These are phyloP conservation scores for Sordariomycetes sp. DNA, from an alignment of 2,329 filamentous ascomycete species.

Conservation along the genomic window DNA sequence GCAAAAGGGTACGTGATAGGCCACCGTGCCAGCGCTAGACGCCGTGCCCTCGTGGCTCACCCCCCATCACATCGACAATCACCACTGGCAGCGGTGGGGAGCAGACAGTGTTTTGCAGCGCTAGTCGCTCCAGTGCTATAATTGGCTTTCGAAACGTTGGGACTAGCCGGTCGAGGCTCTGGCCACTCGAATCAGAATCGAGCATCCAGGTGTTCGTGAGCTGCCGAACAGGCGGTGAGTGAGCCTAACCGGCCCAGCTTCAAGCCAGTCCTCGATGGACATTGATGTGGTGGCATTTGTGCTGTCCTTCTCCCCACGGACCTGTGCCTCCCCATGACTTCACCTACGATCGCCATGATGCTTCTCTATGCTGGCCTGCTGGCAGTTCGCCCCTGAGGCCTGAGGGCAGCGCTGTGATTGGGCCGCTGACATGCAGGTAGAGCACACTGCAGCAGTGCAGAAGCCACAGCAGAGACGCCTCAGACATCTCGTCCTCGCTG, in stretches of 20 bases:
- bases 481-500: too few species aligned
- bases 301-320: too few species aligned
- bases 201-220: too few species aligned
- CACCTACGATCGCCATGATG: neutral
- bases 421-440: neutral
- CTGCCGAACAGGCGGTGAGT: neutral
- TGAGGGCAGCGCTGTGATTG: neutral
- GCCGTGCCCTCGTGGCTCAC: neutral
- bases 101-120: neutral
- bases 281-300: too few species aligned
- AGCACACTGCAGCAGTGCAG: neutral
- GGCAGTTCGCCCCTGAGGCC: neutral
- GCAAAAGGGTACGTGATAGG: too few species aligned
- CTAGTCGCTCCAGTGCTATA: neutral
- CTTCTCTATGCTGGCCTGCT: neutral
- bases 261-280: too few species aligned
- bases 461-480: too few species aligned
- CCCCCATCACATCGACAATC: neutral
- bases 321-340: neutral
- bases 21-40: too few species aligned
- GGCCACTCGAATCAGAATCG: neutral
- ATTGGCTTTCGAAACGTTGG: neutral
- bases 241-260: neutral
- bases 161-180: slow-evolving; percentile 1
- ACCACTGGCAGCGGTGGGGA: neutral